These are phyloP conservation scores for Amanita rubescens DNA, from an alignment of 768 basidiomycete genomes.

Conservation along the genomic window DNA sequence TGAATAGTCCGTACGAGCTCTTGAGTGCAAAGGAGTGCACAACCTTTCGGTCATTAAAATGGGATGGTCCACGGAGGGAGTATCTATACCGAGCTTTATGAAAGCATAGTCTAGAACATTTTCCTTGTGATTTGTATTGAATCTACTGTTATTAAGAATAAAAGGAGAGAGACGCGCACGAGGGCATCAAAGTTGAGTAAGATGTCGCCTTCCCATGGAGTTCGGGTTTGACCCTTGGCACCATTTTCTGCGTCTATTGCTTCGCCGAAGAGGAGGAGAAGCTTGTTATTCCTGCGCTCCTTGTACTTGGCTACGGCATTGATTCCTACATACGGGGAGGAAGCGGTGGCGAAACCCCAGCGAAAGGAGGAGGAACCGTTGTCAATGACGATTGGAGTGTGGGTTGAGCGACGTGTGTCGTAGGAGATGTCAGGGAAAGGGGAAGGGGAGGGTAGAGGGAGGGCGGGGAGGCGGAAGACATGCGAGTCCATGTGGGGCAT, in stretches of 20 bases:
- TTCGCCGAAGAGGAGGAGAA: slow-evolving; percentile 81
- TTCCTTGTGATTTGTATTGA: slow-evolving; percentile 52
- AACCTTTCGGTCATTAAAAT: slow-evolving; percentile 91
- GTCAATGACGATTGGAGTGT: slow-evolving; percentile 77
- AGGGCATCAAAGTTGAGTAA: slow-evolving; percentile 87
- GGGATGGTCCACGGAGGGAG: slow-evolving; percentile 72
- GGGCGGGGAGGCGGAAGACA: slow-evolving; percentile 3
- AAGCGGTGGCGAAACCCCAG: slow-evolving; percentile 71
- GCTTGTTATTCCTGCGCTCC: slow-evolving; percentile 79
- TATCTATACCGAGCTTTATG: slow-evolving; percentile 77
- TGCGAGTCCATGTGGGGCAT: neutral
- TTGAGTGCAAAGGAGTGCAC: slow-evolving; percentile 81
- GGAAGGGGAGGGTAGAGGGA: neutral
- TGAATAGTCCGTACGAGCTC: slow-evolving; percentile 54
- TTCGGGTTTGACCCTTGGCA: slow-evolving; percentile 67
- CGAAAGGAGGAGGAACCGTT: slow-evolving; percentile 80
- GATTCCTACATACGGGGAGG: slow-evolving; percentile 48
- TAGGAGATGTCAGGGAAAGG: slow-evolving; percentile 31
- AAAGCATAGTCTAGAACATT: slow-evolving; percentile 91
- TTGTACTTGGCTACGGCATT: slow-evolving; percentile 85
- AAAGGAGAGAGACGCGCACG: slow-evolving; percentile 43
- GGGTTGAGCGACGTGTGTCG: slow-evolving; percentile 36
- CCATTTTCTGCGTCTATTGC: slow-evolving; percentile 84
- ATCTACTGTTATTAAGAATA: neutral
- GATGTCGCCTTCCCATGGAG: slow-evolving; percentile 93